A percentile compares a stretch with the other conserved stretches of the same genome.
Conservation (phyloP, 1,284 basidiomycete species). For the Malassezia pachydermatis region DNA sequence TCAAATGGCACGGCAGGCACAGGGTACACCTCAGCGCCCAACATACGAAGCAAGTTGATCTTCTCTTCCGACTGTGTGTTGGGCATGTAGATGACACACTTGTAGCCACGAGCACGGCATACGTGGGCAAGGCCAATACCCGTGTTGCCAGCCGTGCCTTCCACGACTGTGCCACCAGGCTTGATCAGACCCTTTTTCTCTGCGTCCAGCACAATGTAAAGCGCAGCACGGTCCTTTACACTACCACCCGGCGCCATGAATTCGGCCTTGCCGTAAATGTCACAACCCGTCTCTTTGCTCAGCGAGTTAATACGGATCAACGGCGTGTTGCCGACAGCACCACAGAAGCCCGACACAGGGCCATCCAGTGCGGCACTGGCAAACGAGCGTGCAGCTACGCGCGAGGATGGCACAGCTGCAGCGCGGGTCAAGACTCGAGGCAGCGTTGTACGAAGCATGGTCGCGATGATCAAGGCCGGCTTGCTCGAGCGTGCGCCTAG, state of each 20-base stretch:
- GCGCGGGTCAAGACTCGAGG: conserved; percentile 2
- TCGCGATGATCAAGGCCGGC: background rate
- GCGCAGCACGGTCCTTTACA: conserved; percentile 92
- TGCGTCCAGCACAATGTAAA: conserved; percentile 78
- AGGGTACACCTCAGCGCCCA: conserved; percentile 88
- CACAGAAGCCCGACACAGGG: conserved; percentile 64
- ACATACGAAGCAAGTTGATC: conserved; percentile 90
- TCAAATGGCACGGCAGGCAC: conserved; percentile 95
- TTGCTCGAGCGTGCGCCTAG: too few species aligned
- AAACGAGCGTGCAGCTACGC: background rate
- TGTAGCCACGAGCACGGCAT: conserved; percentile 83
- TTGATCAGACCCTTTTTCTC: conserved; percentile 71
- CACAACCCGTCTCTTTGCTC: conserved; percentile 78
- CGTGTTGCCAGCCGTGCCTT: conserved; percentile 98
- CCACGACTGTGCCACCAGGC: conserved; percentile 87
- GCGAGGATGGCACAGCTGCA: too few species aligned
- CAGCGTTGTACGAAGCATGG: conserved; percentile 3
- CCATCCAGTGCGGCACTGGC: background rate
- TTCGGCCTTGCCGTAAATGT: conserved; percentile 88
- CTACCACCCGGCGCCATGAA: conserved; percentile 98
- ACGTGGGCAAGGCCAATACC: conserved; percentile 89
- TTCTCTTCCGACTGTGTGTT: conserved; percentile 88
- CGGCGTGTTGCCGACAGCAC: conserved; percentile 86
- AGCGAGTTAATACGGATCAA: conserved; percentile 57
- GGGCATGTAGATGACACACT: conserved; percentile 99